Evolutionary conservation across 495 filamentous ascomycete species (phyloP), one percentile per base, ranked within the genome.

Genomic region (Aspergillus carlsbadensis): DNA sequence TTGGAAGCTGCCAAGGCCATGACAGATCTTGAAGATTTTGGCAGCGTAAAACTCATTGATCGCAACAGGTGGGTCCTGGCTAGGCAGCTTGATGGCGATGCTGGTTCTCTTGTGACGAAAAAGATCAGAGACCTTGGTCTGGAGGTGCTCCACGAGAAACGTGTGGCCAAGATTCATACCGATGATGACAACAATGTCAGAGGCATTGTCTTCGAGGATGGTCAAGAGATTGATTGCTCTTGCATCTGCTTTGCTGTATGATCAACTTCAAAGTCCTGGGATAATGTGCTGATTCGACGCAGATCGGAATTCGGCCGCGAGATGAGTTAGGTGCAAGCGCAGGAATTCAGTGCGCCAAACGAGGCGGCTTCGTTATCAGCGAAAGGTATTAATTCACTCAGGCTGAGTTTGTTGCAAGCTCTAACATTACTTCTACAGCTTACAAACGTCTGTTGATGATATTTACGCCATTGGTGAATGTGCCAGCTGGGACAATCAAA

Each of bases 381-480:
- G 77, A 86, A 65, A 77, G 79, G 76, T 80, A 67, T 10, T 22
- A 35, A 4, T 21, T 35, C 5, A 11, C 34, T 24, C 18, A 5
- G 24, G 10, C 15, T 57, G 14, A 21, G 5, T 45, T 1, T 3
- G n/a, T n/a, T n/a, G n/a, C n/a, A 6, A 53, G 14, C 31, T 22
- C 45, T 1, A 17, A 10, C 21, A 3, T 24, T 3, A 44, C 52
- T 13, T 17, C 50, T 42, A 47, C n/a, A 80, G 80, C 59, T 76
- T 96, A 1, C 77, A 78, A 57, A 98, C 93, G 0, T 94, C 84
- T 13, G 68, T 80, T 5, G 74, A 84, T 0, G 83, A 87, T 56
- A 84, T 98, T 31, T 96, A 95, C 65, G 93, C 93, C 41, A 89
- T 98, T 52, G 93, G 93, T 47, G 93, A 98, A 72, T 96, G 93